Evolutionary conservation across 73 alveolate species (phyloP).

Genomic region (Paramecium caudatum): DNA sequence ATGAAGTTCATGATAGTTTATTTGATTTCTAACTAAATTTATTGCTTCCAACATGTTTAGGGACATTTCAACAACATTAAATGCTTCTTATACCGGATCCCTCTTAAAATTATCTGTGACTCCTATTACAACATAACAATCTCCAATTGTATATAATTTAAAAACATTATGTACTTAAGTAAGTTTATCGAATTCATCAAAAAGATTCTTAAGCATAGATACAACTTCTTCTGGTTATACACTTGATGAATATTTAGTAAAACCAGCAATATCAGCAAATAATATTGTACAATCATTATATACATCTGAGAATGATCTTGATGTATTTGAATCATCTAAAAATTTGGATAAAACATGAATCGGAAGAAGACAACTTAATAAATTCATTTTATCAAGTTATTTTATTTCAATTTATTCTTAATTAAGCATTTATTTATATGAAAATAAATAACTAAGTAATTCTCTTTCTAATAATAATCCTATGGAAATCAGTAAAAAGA

Average conservation of each 20-base stretch:
- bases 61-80: constrained; percentile 75
- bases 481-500: not conserved
- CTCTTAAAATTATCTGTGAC: constrained; percentile 73
- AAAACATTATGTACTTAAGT: constrained; percentile 67
- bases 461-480: constrained; percentile 15
- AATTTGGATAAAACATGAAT: constrained; percentile 70
- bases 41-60: constrained; percentile 73
- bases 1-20: constrained; percentile 69
- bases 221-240: constrained; percentile 77
- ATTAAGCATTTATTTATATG: constrained; percentile 19
- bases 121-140: constrained; percentile 77
- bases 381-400: constrained; percentile 67
- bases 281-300: constrained; percentile 65
- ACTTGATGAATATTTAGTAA: constrained; percentile 71
- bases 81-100: constrained; percentile 72
- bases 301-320: constrained; percentile 63
- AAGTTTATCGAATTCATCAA: constrained; percentile 69
- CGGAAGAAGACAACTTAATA: constrained; percentile 67
- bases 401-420: constrained; percentile 51
- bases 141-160: constrained; percentile 78
- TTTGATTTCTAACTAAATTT: constrained; percentile 72
- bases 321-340: constrained; percentile 53
- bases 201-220: constrained; percentile 72
- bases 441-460: constrained; percentile 14
- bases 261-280: constrained; percentile 81